These are phyloP conservation scores for Zygosaccharomyces gambellarensis DNA, from an alignment of 805 yeast genomes.

Conservation along the genomic window DNA sequence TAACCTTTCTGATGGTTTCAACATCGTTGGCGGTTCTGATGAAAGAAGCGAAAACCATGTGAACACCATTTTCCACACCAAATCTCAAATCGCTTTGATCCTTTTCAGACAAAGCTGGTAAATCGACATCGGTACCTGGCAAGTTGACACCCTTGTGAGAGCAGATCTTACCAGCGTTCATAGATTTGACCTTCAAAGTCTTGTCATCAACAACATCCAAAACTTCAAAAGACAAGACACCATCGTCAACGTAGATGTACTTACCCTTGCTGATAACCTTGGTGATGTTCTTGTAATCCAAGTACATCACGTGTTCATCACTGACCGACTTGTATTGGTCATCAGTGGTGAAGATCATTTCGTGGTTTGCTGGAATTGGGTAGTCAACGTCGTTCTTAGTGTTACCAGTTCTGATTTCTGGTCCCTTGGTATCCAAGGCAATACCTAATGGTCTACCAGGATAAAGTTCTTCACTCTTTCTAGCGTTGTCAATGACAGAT, in stretches of 20 bases:
- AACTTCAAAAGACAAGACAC: conserved; percentile 94
- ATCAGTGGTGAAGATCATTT: conserved; percentile 91
- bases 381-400: conserved; percentile 75
- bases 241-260: conserved; percentile 93
- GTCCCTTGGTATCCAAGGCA: conserved; percentile 99
- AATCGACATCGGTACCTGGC: conserved; percentile 98
- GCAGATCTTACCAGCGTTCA: conserved; percentile 92
- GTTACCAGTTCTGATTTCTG: conserved; percentile 98
- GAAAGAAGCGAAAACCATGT: conserved; percentile 98
- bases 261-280: conserved; percentile 85
- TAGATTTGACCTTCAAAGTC: conserved; percentile 80
- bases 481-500: conserved; percentile 91
- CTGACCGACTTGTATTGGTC: conserved; percentile 65
- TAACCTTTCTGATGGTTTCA: conserved; percentile 81
- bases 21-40: conserved; percentile 93
- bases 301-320: conserved; percentile 77
- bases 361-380: conserved; percentile 80
- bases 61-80: conserved; percentile 96
- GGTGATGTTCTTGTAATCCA: conserved; percentile 95
- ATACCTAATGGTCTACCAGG: conserved; percentile 97
- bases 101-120: conserved; percentile 96
- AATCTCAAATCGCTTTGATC: conserved; percentile 87
- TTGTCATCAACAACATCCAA: conserved; percentile 70
- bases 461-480: conserved; percentile 84
- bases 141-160: conserved; percentile 99